A percentile compares a stretch with the other conserved stretches of the same genome.
Conservation (phyloP, 2,329 filamentous ascomycete species). For the Dendrostoma leiphaemia region DNA sequence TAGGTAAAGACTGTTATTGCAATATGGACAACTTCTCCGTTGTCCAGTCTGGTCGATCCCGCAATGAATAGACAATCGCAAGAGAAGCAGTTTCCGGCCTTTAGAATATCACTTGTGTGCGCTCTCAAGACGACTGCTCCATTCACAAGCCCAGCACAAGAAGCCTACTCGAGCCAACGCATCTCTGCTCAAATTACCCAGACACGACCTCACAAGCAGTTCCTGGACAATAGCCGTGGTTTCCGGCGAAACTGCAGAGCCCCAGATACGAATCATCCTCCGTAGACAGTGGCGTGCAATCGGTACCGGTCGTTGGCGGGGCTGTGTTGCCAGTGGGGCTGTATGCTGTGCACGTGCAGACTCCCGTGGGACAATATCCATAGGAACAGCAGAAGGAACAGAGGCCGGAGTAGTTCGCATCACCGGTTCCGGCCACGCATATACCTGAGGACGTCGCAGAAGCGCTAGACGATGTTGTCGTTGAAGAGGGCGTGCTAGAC, state of each 20-base stretch:
- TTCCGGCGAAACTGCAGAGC: slow-evolving; percentile 12
- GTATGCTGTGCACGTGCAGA: not conserved
- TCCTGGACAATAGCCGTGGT: slow-evolving; percentile 15
- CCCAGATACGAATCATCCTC: slow-evolving; percentile 16
- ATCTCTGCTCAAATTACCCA: too few species aligned
- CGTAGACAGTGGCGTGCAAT: not conserved
- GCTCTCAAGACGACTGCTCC: too few species aligned
- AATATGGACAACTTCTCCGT: too few species aligned
- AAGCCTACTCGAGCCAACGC: too few species aligned
- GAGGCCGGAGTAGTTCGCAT: slow-evolving; percentile 19
- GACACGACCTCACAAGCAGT: slow-evolving; percentile 12
- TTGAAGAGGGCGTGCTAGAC: not conserved
- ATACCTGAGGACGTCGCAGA: not conserved
- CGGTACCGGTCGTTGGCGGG: slow-evolving; percentile 7
- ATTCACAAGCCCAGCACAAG: too few species aligned
- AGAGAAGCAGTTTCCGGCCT: too few species aligned
- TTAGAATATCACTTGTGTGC: too few species aligned
- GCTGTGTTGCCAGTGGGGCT: not conserved
- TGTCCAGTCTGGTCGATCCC: too few species aligned
- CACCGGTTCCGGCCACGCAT: slow-evolving; percentile 15
- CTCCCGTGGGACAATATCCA: not conserved
- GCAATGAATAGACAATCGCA: too few species aligned
- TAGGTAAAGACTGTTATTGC: too few species aligned
- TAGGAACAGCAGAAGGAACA: slow-evolving; percentile 9
- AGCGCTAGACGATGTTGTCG: not conserved